Base-by-base conservation (phyloP, 192 early-diverging fungal genomes). In the Coemansia erecta region DNA sequence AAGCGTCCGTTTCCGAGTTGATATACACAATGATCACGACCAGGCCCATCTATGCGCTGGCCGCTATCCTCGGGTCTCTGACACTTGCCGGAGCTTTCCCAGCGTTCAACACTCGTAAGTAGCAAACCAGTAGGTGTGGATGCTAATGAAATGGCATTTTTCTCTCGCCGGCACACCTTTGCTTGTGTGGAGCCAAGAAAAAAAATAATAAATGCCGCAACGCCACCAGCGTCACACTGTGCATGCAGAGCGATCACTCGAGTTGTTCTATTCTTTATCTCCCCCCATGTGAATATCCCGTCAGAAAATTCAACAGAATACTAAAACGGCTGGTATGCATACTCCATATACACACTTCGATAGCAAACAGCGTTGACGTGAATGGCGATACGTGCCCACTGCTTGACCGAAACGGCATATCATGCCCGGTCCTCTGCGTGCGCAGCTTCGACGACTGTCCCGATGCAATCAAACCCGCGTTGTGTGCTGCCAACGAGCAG, bases 351-450 rank as follows among this genome's bases (percentile, higher is more conserved):
- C n/a, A 15, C 43, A 17, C 37, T 10, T 23, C 21, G 47, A 33
- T 66, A 66, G 64, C 77, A 17, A 87, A 85, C 68, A 72, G 72
- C 65, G 60, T 73, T 4, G 83, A 84, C 44, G 81, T 56, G 23
- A 26, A 73, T 10, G 81, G 83, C 9, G 65, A 83, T 26, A 37
- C 43, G 0, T 87, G 86, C 49, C 84, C 83, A 11, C 62, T 87
- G 54, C 50, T 68, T 19, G 69, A 78, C 22, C 64, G 77, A 14
- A 55, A 49, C 14, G 76, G 82, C 35, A 45, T 85, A 17, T 44
- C 13, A 0, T 87, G 86, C 53, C 86, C 86, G 1, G 26, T 70
- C 2, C 56, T 87, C 14, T 87, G 85, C 37, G 85, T 85, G 22
- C 72, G 62, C 31, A 58, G 73, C 46, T 60, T 77, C 19, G 46